phyloP scores from a whole-genome alignment of 768 basidiomycete species.

The Podaxis rugospora region DNA sequence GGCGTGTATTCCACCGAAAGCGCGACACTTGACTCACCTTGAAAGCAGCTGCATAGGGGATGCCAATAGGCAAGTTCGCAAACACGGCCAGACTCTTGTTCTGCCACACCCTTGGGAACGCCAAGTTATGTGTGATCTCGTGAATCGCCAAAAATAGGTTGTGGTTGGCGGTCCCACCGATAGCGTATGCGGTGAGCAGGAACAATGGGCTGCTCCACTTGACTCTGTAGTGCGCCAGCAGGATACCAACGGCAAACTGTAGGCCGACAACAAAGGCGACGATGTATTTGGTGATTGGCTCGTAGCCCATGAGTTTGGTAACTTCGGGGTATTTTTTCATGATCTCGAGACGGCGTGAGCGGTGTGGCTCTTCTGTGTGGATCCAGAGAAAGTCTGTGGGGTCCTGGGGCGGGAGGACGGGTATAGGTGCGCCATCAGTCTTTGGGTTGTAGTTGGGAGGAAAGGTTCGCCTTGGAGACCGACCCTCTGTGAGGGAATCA shows the following conservation, averaged over 20 bases:
- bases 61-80: constrained; percentile 89
- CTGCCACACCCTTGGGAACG: constrained; percentile 74
- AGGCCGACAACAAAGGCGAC: constrained; percentile 78
- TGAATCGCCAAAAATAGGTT: constrained; percentile 98
- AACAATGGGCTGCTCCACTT: constrained; percentile 47
- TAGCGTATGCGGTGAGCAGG: constrained; percentile 70
- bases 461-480: constrained; percentile 14
- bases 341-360: constrained; percentile 80
- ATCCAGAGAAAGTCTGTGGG: constrained; percentile 91
- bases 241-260: constrained; percentile 62
- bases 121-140: constrained; percentile 97
- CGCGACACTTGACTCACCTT: constrained; percentile 48
- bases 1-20: not conserved
- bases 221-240: not conserved
- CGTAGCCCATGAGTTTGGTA: constrained; percentile 94
- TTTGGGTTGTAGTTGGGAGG: not conserved
- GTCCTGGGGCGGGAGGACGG: constrained; percentile 46
- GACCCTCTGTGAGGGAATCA: constrained; percentile 62
- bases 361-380: constrained; percentile 97
- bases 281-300: constrained; percentile 86
- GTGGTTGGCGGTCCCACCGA: constrained; percentile 96
- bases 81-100: constrained; percentile 90
- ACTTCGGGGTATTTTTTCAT: constrained; percentile 96
- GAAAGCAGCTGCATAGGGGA: constrained; percentile 94
- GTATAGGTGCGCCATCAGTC: not conserved